A percentile compares a stretch with the other conserved stretches of the same genome.
phyloP scores from a whole-genome alignment of 441 rosid species.

The Pelargonium exstipulatum region DNA sequence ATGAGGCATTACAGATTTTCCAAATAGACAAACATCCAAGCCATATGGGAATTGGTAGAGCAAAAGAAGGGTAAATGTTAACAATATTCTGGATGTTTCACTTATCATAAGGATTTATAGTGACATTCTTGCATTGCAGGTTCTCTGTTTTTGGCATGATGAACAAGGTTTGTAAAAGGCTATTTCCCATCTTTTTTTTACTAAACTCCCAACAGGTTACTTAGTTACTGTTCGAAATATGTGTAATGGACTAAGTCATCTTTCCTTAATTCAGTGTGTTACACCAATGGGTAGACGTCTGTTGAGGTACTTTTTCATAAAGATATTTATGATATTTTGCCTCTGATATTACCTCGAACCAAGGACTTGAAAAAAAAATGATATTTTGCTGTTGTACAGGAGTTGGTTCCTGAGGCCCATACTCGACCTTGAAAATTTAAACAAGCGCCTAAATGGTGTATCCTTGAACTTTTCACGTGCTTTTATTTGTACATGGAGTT shows the following conservation, averaged over 20 bases:
- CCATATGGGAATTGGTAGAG: slow-evolving; percentile 98
- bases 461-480: slow-evolving; percentile 41
- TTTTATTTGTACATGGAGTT: slow-evolving; percentile 11
- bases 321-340: slow-evolving; percentile 20
- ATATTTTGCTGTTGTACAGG: slow-evolving; percentile 37
- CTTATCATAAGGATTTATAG: slow-evolving; percentile 21
- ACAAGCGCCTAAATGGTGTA: slow-evolving; percentile 80
- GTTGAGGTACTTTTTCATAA: slow-evolving; percentile 50
- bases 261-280: slow-evolving; percentile 59
- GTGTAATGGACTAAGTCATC: slow-evolving; percentile 30
- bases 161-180: slow-evolving; percentile 67
- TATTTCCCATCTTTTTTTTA: neutral
- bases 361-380: slow-evolving; percentile 9
- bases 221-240: slow-evolving; percentile 20
- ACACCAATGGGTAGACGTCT: slow-evolving; percentile 89
- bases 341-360: slow-evolving; percentile 15
- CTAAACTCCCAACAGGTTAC: neutral
- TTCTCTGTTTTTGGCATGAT: slow-evolving; percentile 96
- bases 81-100: slow-evolving; percentile 19
- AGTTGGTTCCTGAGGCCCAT: slow-evolving; percentile 98
- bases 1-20: slow-evolving; percentile 91
- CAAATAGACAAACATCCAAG: slow-evolving; percentile 96
- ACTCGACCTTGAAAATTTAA: slow-evolving; percentile 67
- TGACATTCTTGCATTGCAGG: slow-evolving; percentile 46
- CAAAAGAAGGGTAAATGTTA: slow-evolving; percentile 82